Conservation (phyloP, 1,139 yeast species). For the Groenewaldozyma auringiensis region DNA sequence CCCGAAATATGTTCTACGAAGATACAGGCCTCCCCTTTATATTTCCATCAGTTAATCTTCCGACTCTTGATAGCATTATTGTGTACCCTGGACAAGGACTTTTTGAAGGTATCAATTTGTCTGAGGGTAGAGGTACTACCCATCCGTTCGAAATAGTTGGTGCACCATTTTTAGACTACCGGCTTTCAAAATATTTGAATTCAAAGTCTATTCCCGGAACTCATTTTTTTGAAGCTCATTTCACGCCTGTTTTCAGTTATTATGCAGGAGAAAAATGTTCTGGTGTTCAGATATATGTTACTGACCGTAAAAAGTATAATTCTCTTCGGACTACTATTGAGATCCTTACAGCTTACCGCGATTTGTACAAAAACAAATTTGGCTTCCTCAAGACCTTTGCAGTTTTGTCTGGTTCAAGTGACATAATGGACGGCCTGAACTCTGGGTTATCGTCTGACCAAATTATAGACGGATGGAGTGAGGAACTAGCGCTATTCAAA, state of each 20-base stretch:
- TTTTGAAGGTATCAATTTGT: conserved; percentile 11
- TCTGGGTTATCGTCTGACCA: conserved; percentile 3
- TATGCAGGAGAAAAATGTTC: conserved; percentile 6
- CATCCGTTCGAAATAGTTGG: conserved; percentile 15
- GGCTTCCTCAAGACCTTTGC: conserved; percentile 6
- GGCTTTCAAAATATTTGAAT: conserved; percentile 9
- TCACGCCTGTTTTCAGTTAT: conserved; percentile 8
- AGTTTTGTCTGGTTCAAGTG: conserved; percentile 5
- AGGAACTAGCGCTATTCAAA: conserved; percentile 5
- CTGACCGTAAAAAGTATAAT: conserved; percentile 6
- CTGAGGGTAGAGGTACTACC: conserved; percentile 15
- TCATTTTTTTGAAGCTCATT: conserved; percentile 8
- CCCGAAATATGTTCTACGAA: conserved; percentile 11
- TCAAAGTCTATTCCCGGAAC: conserved; percentile 4
- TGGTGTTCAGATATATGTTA: conserved; percentile 8
- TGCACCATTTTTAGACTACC: conserved; percentile 13
- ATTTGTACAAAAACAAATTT: conserved; percentile 5
- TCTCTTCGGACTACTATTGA: conserved; percentile 6
- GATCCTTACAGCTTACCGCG: conserved; percentile 6
- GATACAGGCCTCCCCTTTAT: conserved; percentile 13
- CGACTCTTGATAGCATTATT: conserved; percentile 11
- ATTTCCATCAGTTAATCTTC: conserved; percentile 13
- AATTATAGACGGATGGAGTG: conserved; percentile 5
- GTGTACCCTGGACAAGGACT: conserved; percentile 13
- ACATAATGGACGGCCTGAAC: conserved; percentile 3